Conservation (phyloP, 352 stramenopile species). For the Globisporangium paddicum region DNA sequence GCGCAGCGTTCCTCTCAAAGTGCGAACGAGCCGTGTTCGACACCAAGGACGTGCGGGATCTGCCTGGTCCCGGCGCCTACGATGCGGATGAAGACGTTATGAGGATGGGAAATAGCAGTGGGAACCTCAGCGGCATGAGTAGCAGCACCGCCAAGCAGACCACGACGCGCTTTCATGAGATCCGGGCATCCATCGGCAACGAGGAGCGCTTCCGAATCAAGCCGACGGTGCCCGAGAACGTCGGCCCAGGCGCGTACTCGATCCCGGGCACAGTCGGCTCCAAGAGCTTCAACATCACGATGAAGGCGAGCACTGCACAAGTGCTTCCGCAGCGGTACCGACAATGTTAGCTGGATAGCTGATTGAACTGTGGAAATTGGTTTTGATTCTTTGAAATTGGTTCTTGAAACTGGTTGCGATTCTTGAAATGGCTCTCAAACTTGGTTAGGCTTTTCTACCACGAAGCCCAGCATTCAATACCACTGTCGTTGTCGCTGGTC, state of each 20-base stretch:
- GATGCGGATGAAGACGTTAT: slow-evolving; percentile 6
- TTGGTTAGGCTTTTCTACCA: neutral
- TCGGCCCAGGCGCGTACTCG: slow-evolving; percentile 52
- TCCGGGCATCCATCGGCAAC: slow-evolving; percentile 40
- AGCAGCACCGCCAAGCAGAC: neutral
- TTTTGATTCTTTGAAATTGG: neutral
- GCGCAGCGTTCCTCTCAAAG: slow-evolving; percentile 37
- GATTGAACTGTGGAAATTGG: neutral
- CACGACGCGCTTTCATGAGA: slow-evolving; percentile 28
- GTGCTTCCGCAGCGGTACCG: neutral
- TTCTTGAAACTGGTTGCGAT: neutral
- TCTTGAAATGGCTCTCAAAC: neutral
- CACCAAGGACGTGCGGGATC: slow-evolving; percentile 27
- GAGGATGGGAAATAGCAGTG: neutral
- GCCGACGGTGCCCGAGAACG: slow-evolving; percentile 32
- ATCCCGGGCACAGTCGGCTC: slow-evolving; percentile 48
- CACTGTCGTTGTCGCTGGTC: neutral
- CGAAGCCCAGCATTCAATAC: neutral
- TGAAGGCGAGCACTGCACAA: slow-evolving; percentile 13
- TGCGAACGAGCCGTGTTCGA: slow-evolving; percentile 40
- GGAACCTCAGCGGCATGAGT: neutral
- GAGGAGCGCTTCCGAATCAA: slow-evolving; percentile 51
- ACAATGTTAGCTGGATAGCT: neutral
- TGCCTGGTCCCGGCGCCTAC: slow-evolving; percentile 52
- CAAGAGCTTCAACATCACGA: slow-evolving; percentile 71